Evolutionary conservation across 345 rosid species (phyloP).

Genomic region (Gynandropsis gynandra): DNA sequence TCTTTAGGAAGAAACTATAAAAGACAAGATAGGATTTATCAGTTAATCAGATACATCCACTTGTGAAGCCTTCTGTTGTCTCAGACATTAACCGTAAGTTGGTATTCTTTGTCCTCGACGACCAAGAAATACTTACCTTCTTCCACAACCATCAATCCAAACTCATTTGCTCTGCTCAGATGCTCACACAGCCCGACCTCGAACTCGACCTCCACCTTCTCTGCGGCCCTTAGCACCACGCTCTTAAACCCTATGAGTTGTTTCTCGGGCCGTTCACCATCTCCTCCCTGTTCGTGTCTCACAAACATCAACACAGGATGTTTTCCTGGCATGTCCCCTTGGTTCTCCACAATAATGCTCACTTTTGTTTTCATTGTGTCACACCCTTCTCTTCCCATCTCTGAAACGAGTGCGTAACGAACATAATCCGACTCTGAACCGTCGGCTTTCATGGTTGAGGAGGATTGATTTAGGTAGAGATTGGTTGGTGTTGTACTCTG

Average conservation of each 20-base stretch:
- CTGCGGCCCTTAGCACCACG: conserved; percentile 45
- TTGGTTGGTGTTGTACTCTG: conserved; percentile 18
- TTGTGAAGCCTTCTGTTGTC: no score
- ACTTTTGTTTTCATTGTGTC: conserved; percentile 35
- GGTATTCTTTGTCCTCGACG: conserved; percentile 57
- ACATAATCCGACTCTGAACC: conserved; percentile 24
- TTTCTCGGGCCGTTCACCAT: conserved; percentile 47
- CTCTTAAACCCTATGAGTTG: conserved; percentile 67
- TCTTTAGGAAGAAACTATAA: no score
- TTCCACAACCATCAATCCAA: conserved; percentile 62
- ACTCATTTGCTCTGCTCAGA: conserved; percentile 56
- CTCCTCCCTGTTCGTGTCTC: conserved; percentile 39
- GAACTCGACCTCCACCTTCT: conserved; percentile 48
- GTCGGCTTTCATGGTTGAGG: background rate
- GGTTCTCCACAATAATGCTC: conserved; percentile 41
- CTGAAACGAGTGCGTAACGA: conserved; percentile 34
- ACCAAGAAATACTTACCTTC: conserved; percentile 60
- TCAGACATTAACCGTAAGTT: conserved; percentile 40
- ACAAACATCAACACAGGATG: conserved; percentile 63
- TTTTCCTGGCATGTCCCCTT: conserved; percentile 61
- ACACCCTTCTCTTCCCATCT: conserved; percentile 42
- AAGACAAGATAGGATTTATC: no score
- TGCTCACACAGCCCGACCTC: conserved; percentile 55
- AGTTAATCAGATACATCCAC: no score
- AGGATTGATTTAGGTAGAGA: conserved; percentile 36